Base-by-base conservation (phyloP, 805 yeast genomes). In the Starmera caribaea region DNA sequence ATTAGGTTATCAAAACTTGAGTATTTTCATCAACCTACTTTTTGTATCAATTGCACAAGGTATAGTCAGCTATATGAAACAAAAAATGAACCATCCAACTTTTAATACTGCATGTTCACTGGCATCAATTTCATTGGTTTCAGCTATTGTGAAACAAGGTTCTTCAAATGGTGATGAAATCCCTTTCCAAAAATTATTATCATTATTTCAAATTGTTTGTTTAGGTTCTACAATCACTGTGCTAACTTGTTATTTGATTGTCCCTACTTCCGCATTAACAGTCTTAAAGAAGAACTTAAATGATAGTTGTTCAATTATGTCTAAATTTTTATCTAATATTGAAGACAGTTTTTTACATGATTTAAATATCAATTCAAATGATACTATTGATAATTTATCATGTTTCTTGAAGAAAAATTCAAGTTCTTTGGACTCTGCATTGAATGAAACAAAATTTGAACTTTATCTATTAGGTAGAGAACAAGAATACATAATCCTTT, bases 61-160 rank as follows among this genome's bases (percentile, higher is more conserved):
- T 0, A 45, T 71, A 13, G 71, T 86, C 26, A 81, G 92, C 1
- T 80, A 69, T 49, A 67, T 75, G 65, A 85, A 86, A 46, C 86
- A 79, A 50, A 67, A 71, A 43, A 74, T 84, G 39, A 70, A 73
- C 48, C 75, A 73, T 50, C 79, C 73, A 15, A 80, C 83, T 0
- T 85, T 84, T 59, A 82, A 81, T 49, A 83, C 90, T 11, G 90
- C 95, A 0, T 81, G 92, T 50, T 77, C 88, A 0, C 61, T 84
- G 36, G 84, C 89, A 2, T 76, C 84, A 8, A 82, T 84, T 38
- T 71, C 82, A 4, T 61, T 84, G 17, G 77, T 84, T 3, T 72
- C 87, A 0, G 78, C 84, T 42, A 69, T 85, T 41, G 74, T 83
- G 13, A 79, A 81, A 52, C 94, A 85, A 50, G 89, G 87, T 12